These are phyloP conservation scores for Casuarina cunninghamiana DNA, from an alignment of 306 rosid species.

Conservation along the genomic window DNA sequence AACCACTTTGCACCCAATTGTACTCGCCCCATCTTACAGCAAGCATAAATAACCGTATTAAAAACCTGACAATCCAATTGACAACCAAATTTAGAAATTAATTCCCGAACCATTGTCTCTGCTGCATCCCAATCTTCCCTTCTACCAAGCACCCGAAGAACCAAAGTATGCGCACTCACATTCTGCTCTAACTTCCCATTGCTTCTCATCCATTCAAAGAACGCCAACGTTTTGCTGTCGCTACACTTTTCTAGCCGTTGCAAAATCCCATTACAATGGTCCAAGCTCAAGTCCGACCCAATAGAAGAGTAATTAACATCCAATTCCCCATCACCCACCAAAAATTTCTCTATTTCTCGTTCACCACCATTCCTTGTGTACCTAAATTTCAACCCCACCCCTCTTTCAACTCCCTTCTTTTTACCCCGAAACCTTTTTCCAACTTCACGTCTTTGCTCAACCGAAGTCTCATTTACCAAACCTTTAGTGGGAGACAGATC, in stretches of 20 bases:
- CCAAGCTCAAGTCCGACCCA: constrained; percentile 46
- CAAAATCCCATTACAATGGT: constrained; percentile 61
- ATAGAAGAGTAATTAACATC: constrained; percentile 63
- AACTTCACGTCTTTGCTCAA: constrained; percentile 28
- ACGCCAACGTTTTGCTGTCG: constrained; percentile 50
- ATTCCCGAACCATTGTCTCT: constrained; percentile 47
- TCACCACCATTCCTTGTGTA: constrained; percentile 30
- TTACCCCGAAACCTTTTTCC: constrained; percentile 28
- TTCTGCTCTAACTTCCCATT: constrained; percentile 58
- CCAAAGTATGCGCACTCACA: constrained; percentile 49
- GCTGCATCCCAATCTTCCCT: constrained; percentile 66
- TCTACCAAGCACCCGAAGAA: constrained; percentile 54
- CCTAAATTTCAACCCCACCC: constrained; percentile 32
- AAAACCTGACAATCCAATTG: constrained; percentile 58
- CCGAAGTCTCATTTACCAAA: constrained; percentile 11
- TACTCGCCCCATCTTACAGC: constrained; percentile 47
- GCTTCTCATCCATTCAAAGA: constrained; percentile 70
- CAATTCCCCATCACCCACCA: constrained; percentile 44
- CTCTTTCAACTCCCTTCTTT: constrained; percentile 31
- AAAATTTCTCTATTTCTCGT: constrained; percentile 37
- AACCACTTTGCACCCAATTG: constrained; percentile 65
- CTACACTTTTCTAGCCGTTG: constrained; percentile 53
- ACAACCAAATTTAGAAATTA: constrained; percentile 41
- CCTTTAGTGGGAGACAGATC: constrained; percentile 8
- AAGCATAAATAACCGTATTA: constrained; percentile 66